Base-by-base conservation (phyloP, 192 early-diverging fungal genomes). In the Umbelopsis vinacea region DNA sequence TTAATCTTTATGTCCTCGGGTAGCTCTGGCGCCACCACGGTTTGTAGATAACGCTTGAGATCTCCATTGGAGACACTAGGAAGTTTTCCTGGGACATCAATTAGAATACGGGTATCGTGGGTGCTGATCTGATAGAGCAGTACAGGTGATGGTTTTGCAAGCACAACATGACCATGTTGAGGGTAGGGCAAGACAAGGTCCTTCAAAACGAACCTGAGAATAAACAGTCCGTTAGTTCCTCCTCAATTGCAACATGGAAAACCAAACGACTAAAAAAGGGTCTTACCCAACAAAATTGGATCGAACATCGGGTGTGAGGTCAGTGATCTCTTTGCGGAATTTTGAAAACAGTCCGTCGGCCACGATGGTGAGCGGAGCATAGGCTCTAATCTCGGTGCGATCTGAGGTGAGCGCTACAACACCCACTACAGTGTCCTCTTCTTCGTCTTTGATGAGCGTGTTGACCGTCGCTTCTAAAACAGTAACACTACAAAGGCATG, bases 321-420 rank as follows among this genome's bases (percentile, higher is more conserved):
- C 55, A 47, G 88, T 87, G 57, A 87, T 82, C 33, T 93, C 84
- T 69, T 92, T 94, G 46, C 97, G 86, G 78, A 97, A 98, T 79
- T 94, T 96, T 71, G 96, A 97, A 67, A 94, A 93, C 74, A 92
- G 92, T n/a, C 97, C 97, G 77, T 98, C 97, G 23, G 91, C 92
- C 23, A 98, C 91, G 71, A 97, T 83, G 2, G 92, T 93, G 17
- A 97, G 82, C 15, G 92, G 89, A n/a, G 94, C 92, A 79, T 84
- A 88, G 43, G 67, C 69, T n/a, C 60, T n/a, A 37, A 48, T 38
- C 52, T 46, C 66, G 29, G 54, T 37, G 6, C 40, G 12, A 15
- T 68, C 66, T 10, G 71, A 54, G 5, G 48, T 60, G 53, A 66
- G 60, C 46, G 70, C 70, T 2, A 50, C 66, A 5, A 92, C 90